Evolutionary conservation across 83 land plant species (phyloP), one percentile per base, ranked within the genome.

Genomic region (Larix sibirica): DNA sequence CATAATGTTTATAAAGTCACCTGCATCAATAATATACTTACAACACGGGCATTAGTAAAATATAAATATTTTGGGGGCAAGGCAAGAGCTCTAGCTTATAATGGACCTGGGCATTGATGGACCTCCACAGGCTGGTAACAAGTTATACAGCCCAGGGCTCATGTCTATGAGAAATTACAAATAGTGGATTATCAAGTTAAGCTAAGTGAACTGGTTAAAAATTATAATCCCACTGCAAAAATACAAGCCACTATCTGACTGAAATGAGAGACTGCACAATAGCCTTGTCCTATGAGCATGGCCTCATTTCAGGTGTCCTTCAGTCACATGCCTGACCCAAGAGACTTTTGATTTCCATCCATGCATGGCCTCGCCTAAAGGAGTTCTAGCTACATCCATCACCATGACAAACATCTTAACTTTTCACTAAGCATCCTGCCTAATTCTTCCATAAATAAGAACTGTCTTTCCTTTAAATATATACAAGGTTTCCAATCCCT

Each of bases 161-260:
- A 73, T 42, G 78, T 31, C 23, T 76, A 50, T 76, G 79, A 24
- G 23, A 24, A 23, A 50, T 76, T 50, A 50, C 18, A 76, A 76
- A 24, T 54, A 24, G 9, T 24, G 36, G 50, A n/a, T 10, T 54
- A 47, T 9, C 79, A 23, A 44, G 24, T 73, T n/a, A 73, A 73
- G 26, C 60, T 6, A 14, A 4, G 56, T 14, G 26, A 21, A 33
- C 31, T 14, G 59, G 6, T 50, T 76, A 76, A 18, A 50, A 28
- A 28, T 28, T 28, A 28, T 28, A 28, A 50, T 24, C 31, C 31
- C 79, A 70, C 6, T 17, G 23, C 74, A 70, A 8, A 38, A 12
- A 36, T 36, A 70, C 40, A 70, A 38, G 44, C 14, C 40, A 69
- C 44, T 69, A 38, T 69, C 38, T n/a, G 17, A 36, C 33, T 18